Base-by-base conservation (phyloP, 2,329 filamentous ascomycete species). In the Aschersonia sp. region DNA sequence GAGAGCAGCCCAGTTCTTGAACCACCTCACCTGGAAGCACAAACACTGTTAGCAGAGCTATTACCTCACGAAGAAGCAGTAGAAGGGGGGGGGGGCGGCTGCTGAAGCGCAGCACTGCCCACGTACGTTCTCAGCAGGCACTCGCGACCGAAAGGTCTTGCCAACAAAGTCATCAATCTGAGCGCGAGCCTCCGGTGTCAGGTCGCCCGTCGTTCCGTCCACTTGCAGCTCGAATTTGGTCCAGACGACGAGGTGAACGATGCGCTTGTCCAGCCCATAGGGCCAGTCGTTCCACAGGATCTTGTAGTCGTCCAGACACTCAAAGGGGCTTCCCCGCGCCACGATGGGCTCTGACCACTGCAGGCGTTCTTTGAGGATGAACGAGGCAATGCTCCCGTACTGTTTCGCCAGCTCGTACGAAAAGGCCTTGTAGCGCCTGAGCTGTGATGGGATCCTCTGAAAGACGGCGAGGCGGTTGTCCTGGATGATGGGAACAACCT, bases 221-320 rank as follows among this genome's bases (percentile, higher is more conserved):
- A 88, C 84, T 47, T 79, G 73, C 30, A 95, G 69, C 44, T 76
- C 72, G 58, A 94, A 95, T 64, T 95, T 95, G 44, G 85, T 92
- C 90, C 90, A 97, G 10, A 95, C 79, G 5, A 95, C 86, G 3
- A 95, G 70, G 61, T 95, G 90, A 12, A 86, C 76, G 53, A 95
- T 89, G 46, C 76, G 72, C 44, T 69, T 59, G 56, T 92, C 87
- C 47, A 95, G 72, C 0, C 87, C 88, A 58, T 95, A 97, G 0
- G 90, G 90, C 86, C 88, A 95, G 71, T 97, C 89, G 59, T 97
- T 97, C 65, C 76, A 78, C 41, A 95, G 63, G 44, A 94, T 81
- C 62, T 80, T 87, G 56, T 82, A 66, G 58, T 92, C 83, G 8
- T 69, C 67, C 0, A 63, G 63, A 47, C 54, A 57, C 52, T 67